Base-by-base conservation (phyloP, 345 rosid species). In the Fremontodendron californicum region DNA sequence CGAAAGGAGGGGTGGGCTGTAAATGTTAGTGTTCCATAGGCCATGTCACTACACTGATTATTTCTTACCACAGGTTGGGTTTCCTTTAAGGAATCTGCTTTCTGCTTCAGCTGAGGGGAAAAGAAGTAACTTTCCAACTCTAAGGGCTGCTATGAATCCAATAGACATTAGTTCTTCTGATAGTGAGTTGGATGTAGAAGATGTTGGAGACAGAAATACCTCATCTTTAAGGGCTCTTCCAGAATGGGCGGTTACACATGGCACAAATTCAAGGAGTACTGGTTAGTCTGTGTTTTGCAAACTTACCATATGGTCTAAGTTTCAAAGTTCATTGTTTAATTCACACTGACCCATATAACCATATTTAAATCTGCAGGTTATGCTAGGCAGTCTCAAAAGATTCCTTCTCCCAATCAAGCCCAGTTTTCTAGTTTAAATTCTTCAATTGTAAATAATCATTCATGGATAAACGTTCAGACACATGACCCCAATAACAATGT, bases 141-240 rank as follows among this genome's bases (percentile, higher is more conserved):
- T 54, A 73, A 81, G 85, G 84, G 87, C 85, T 71, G 81, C 84
- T 12, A 71, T 78, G 74, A 76, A 75, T 45, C 83, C 89, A 73
- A 95, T 95, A 83, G 90, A 90, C 62, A 91, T 93, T 52, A 93
- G 97, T 85, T 95, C 98, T 27, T 90, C 96, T 76, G 98, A 95
- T 75, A 91, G 95, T 79, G 98, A 93, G 18, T 68, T 73, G 1
- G 94, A 88, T 74, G 55, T 85, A 33, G 90, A 83, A 63, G 86
- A 88, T 46, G 57, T 71, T 76, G 48, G 63, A 62, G 79, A 77
- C 31, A 27, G 42, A 73, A 78, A 73, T 68, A 5, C 66, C 45
- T 73, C 83, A 29, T 64, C 79, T 40, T 43, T 45, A 57, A 63
- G 82, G 73, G 84, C 84, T 75, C 93, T 90, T 18, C 60, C 63